Evolutionary conservation across 108 stramenopile genomes (phyloP), one percentile per base, ranked within the genome.

Genomic region (Fragilaria crotonensis): DNA sequence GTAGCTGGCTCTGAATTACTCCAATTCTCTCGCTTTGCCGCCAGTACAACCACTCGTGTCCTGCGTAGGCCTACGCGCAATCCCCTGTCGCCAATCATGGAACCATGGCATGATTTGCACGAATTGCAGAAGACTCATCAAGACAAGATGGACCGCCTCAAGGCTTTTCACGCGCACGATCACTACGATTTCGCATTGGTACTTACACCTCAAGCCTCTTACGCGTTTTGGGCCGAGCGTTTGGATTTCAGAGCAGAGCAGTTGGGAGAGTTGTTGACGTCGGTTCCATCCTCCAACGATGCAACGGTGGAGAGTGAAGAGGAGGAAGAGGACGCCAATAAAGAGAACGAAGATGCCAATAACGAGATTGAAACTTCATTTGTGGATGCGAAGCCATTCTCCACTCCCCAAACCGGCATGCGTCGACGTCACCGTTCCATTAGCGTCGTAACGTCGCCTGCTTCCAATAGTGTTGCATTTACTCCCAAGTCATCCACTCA

Each of bases 241-340:
- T 71, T 93, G 47, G 88, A 93, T 65, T 93, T 93, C 63, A 79
- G 85, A 54, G 73, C 58, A 30, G 90, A 93, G 63, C 59, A 77
- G 11, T 49, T 84, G 20, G 80, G 82, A 52, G 58, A 68, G n/a
- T 77, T 77, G 14, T 41, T 41, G 57, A 52, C 48, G 66, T 62
- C 2, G 53, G 51, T 28, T 30, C 11, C 19, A 66, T 74, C 68
- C 57, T 28, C 28, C 41, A 44, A 55, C 57, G 3, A 46, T 64
- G 49, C 5, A 25, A 21, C 9, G 49, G 9, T 23, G 5, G 17
- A 50, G 20, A 21, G 20, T 50, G 55, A 75, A 57, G 62, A 61
- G 50, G 48, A 30, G 7, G 63, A 65, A n/a, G 48, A 31, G 17
- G 44, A 57, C 52, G 9, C 21, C 9, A 50, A 50, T 7, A 50